Evolutionary conservation across 192 early-diverging fungal species (phyloP).

Genomic region (Helicostylum pulchrum): DNA sequence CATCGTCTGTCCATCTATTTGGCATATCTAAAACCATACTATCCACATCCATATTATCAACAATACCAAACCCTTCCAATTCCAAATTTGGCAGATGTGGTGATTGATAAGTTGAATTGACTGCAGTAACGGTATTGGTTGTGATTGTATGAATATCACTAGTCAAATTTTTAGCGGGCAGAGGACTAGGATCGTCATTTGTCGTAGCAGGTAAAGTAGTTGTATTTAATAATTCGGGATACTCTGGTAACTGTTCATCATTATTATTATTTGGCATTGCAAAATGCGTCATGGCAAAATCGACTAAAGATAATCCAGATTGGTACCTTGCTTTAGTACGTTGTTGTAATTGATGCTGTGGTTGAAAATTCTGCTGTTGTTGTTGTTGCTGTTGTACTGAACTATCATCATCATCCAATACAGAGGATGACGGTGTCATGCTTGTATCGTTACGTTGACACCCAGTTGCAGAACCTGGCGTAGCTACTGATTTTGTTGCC

Average conservation of each 20-base stretch:
- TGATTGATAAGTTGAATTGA: constrained; percentile 1
- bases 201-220: too few relatives aligned
- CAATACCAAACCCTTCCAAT: constrained; percentile 1
- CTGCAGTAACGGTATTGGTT: neutral
- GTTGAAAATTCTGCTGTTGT: too few relatives aligned
- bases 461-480: neutral
- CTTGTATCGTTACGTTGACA: neutral
- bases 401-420: neutral
- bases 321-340: neutral
- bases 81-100: neutral
- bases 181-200: neutral
- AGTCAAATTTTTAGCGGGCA: neutral
- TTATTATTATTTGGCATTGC: neutral
- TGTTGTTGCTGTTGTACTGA: too few relatives aligned
- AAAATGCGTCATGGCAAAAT: neutral
- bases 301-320: neutral
- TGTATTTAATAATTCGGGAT: neutral
- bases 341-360: neutral
- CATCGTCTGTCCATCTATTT: constrained; percentile 28
- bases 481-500: constrained; percentile 24
- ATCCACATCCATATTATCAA: constrained; percentile 23
- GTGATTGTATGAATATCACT: neutral
- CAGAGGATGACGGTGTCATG: neutral
- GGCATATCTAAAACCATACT: constrained; percentile 22
- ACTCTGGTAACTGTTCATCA: neutral